Conservation (phyloP, 2,329 filamentous ascomycete genomes). For the Nigrospora sphaerica region DNA sequence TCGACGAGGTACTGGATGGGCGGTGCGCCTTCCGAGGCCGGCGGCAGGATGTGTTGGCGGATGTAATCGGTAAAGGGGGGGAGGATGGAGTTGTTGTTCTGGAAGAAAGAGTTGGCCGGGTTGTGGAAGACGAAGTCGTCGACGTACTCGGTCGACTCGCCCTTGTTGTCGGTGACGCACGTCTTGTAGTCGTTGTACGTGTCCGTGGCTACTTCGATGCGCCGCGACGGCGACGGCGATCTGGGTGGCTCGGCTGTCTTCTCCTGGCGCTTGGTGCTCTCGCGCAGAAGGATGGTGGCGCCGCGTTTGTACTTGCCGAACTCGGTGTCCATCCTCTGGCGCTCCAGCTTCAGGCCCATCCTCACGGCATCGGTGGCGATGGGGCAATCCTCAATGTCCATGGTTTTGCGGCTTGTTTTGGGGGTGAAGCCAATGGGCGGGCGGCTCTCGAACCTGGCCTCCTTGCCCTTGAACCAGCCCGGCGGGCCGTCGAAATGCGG, state of each 20-base stretch:
- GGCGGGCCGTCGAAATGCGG: constrained; percentile 87
- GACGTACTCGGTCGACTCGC: constrained; percentile 79
- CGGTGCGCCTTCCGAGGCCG: constrained; percentile 21
- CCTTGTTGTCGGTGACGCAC: constrained; percentile 82
- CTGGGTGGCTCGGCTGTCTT: constrained; percentile 35
- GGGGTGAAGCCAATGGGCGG: constrained; percentile 86
- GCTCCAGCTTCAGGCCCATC: constrained; percentile 69
- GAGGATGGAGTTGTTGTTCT: constrained; percentile 99
- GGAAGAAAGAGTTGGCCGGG: constrained; percentile 92
- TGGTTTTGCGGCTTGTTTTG: constrained; percentile 70
- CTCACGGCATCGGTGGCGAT: constrained; percentile 85
- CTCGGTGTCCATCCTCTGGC: constrained; percentile 66
- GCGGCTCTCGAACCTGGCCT: constrained; percentile 46
- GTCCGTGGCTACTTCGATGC: constrained; percentile 47
- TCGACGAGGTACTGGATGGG: constrained; percentile 84
- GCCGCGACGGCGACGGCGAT: constrained; percentile 28
- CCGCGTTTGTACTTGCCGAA: constrained; percentile 69
- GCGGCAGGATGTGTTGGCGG: constrained; percentile 66
- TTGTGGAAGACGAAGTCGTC: constrained; percentile 81
- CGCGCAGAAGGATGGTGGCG: constrained; percentile 81
- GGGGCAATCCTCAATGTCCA: constrained; percentile 97
- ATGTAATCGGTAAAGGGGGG: constrained; percentile 81
- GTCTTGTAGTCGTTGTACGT: constrained; percentile 70
- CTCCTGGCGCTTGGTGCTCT: constrained; percentile 65
- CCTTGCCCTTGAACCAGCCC: constrained; percentile 42